Base-by-base conservation (phyloP, 306 rosid species). In the Castanospermum australe region DNA sequence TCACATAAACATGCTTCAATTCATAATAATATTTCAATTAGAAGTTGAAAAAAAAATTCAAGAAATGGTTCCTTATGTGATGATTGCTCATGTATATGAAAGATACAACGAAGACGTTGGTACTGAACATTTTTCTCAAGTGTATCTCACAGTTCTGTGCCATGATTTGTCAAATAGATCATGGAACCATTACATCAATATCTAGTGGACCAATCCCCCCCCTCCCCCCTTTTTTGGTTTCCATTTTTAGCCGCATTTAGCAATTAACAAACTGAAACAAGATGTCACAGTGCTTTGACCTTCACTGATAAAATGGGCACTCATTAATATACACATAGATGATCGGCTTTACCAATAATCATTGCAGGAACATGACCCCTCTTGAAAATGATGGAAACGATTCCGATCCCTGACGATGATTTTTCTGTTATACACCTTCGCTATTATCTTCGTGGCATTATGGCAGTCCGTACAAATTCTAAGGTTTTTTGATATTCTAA, bases 341-440 rank as follows among this genome's bases (percentile, higher is more conserved):
- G 0, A 30, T 52, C 2, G 8, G 71, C 38, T 76, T 77, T 50
- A 90, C 92, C 95, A 90, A 66, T 73, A 87, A 81, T 90, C 89
- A 73, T 88, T 88, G 73, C 92, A 90, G 61, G 95, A 90, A 71
- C 92, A 88, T 6, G 83, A 80, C 10, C 94, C 92, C 7, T 83
- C 84, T 60, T 83, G 83, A 81, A 90, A 86, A 85, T 85, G 92
- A 84, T 88, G 92, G 81, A 87, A 88, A 17, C 92, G 82, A 45
- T 83, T 87, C 61, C 92, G 47, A 44, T 90, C 92, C 75, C 92
- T 83, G 20, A 88, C 86, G 6, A 90, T 44, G 61, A 88, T 87
- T 47, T 84, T 86, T 81, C 92, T 87, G 28, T 85, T 65, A 59
- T 73, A 85, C 33, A 84, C 87, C 84, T 64, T 80, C 2, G 92